phyloP scores from a whole-genome alignment of 345 rosid species.

The Cochlearia excelsa region DNA sequence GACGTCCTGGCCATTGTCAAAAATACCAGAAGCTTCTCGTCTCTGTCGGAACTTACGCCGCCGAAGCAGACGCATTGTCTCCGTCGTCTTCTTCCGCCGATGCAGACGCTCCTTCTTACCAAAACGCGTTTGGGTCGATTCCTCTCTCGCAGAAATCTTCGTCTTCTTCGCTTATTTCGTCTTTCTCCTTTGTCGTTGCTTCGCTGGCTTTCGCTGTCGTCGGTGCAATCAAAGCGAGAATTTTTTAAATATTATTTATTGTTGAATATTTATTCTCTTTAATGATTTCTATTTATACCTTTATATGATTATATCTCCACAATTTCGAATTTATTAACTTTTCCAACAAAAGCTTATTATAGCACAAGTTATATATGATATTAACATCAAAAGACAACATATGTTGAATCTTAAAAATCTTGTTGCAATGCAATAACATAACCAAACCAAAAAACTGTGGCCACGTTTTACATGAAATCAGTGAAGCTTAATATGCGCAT shows the following conservation, averaged over 20 bases:
- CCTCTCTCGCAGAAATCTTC: slow-evolving; percentile 55
- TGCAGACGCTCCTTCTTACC: slow-evolving; percentile 62
- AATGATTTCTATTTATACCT: no score
- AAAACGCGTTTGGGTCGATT: slow-evolving; percentile 69
- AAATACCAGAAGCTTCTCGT: slow-evolving; percentile 83
- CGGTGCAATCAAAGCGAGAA: slow-evolving; percentile 30
- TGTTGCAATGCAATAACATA: background rate
- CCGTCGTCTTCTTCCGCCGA: slow-evolving; percentile 51
- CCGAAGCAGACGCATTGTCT: slow-evolving; percentile 46
- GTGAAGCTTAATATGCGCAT: background rate
- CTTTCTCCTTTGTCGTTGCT: slow-evolving; percentile 40
- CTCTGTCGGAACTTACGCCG: slow-evolving; percentile 57
- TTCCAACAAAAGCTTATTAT: no score
- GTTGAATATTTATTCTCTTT: no score
- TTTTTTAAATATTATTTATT: background rate
- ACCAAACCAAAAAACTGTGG: slow-evolving; percentile 7
- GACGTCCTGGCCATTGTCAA: slow-evolving; percentile 64
- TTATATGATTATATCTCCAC: no score
- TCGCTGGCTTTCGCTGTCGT: slow-evolving; percentile 39
- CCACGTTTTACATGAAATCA: slow-evolving; percentile 12
- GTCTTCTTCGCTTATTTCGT: slow-evolving; percentile 23
- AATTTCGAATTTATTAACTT: no score
- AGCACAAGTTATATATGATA: no score
- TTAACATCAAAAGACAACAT: no score
- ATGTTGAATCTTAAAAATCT: no score